A percentile compares a stretch with the other conserved stretches of the same genome.
Evolutionary conservation across 2,329 filamentous ascomycete species (phyloP).

Genomic region (Neofusicoccum cordaticola): DNA sequence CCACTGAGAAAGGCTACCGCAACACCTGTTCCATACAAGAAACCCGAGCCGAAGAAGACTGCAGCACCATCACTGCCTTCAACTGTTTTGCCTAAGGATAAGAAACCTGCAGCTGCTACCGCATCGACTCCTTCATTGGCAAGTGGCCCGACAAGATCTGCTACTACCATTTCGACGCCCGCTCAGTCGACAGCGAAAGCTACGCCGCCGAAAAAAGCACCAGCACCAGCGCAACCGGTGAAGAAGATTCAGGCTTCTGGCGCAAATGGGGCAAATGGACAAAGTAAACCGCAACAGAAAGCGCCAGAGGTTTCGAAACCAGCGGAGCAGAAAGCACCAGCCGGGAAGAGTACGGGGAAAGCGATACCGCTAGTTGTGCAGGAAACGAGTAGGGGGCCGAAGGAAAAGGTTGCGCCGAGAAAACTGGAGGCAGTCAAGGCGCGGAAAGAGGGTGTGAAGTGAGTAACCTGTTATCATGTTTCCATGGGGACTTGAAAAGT

Average conservation of each 20-base stretch:
- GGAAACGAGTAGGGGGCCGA: constrained; percentile 10
- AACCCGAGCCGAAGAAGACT: background rate
- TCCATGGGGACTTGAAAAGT: background rate
- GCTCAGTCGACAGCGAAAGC: background rate
- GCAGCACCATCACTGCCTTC: background rate
- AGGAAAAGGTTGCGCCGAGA: constrained; percentile 4
- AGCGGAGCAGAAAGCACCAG: background rate
- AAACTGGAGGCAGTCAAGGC: background rate
- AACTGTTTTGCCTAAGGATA: background rate
- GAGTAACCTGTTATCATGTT: background rate
- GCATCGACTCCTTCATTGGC: background rate
- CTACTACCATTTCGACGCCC: background rate
- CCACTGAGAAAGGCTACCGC: background rate
- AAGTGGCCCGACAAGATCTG: background rate
- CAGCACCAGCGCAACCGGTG: background rate
- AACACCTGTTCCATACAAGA: background rate
- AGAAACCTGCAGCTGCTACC: background rate
- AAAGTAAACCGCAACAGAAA: background rate
- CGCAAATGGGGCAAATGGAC: background rate
- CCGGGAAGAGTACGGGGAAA: background rate
- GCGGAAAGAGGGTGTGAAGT: background rate
- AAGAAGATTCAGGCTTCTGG: background rate
- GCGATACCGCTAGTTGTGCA: constrained; percentile 4
- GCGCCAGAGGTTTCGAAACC: background rate
- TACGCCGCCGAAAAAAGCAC: background rate